Conservation (phyloP, 495 filamentous ascomycete species). For the Cercophora sp. region DNA sequence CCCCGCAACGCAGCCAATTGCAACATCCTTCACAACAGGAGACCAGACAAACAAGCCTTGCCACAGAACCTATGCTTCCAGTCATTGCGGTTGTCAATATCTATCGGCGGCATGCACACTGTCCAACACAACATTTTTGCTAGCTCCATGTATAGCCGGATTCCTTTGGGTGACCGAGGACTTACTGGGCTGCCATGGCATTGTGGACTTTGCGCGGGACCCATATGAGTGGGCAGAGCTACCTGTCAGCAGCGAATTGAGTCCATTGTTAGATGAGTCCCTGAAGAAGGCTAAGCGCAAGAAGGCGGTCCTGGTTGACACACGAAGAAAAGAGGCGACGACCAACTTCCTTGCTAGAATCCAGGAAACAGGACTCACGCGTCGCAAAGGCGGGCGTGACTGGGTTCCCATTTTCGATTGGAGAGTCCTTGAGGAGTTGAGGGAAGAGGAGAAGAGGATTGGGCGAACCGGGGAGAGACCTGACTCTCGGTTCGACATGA, state of each 20-base stretch:
- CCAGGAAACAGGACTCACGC: conserved; percentile 29
- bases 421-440: conserved; percentile 43
- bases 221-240: conserved; percentile 26
- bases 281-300: conserved; percentile 24
- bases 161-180: conserved; percentile 41
- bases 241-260: conserved; percentile 28
- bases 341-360: conserved; percentile 34
- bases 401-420: conserved; percentile 49
- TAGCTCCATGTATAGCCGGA: conserved; percentile 42
- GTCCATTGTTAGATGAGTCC: conserved; percentile 15
- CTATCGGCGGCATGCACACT: conserved; percentile 30
- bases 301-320: conserved; percentile 46
- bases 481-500: conserved; percentile 7
- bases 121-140: conserved; percentile 35
- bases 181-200: conserved; percentile 39
- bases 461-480: conserved; percentile 4
- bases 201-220: conserved; percentile 27
- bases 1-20: neutral
- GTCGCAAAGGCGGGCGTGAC: conserved; percentile 30
- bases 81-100: too few relatives aligned
- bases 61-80: too few relatives aligned
- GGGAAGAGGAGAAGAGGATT: conserved; percentile 31
- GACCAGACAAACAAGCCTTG: too few relatives aligned
- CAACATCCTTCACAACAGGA: neutral
- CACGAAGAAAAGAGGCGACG: conserved; percentile 34